Base-by-base conservation (phyloP, 2,329 filamentous ascomycete species). In the Penicillium occitanis region DNA sequence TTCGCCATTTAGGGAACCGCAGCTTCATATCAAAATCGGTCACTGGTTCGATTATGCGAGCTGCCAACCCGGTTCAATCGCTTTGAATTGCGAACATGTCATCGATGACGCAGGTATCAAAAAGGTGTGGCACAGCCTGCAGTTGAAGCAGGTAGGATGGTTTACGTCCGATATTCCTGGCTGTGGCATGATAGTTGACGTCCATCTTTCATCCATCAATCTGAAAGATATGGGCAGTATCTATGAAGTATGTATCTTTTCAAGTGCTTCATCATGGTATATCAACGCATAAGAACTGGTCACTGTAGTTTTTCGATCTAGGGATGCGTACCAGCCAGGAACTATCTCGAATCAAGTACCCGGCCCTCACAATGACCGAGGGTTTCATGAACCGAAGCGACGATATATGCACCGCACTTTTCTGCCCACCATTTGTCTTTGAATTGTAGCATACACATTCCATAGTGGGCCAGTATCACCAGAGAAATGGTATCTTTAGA, bases 401-500 rank as follows among this genome's bases (percentile, higher is more conserved):
- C 61, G 14, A 64, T 57, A 64, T 64, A 44, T 35, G 37, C 30
- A 28, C 61, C 61, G 10, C 37, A 64, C n/a, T 58, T 57, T 30
- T 25, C 37, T 10, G 61, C 37, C 61, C 60, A 63, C 65, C 65
- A 66, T 44, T 55, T 62, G 28, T 46, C 60, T 35, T 58, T 33
- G 5, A 60, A 30, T 35, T 66, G 40, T n/a, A 63, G 17, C 22
- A 53, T 28, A 51, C 65, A 66, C 19, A 66, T 63, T 28, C 65
- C 65, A 55, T 59, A 66, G 48, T 66, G 65, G 4, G 40, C 65
- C 40, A 66, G 13, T 7, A 66, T 66, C 25, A 62, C 30, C 22
- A 66, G 28, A 25, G 65, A 61, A 61, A 63, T 55, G 13, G 55
- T 22, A 59, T 66, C 65, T 17, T 53, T 50, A 11, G 25, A 14